Evolutionary conservation across 2,329 filamentous ascomycete species (phyloP), one percentile per base, ranked within the genome.

Genomic region (Graphilbum fragrans): DNA sequence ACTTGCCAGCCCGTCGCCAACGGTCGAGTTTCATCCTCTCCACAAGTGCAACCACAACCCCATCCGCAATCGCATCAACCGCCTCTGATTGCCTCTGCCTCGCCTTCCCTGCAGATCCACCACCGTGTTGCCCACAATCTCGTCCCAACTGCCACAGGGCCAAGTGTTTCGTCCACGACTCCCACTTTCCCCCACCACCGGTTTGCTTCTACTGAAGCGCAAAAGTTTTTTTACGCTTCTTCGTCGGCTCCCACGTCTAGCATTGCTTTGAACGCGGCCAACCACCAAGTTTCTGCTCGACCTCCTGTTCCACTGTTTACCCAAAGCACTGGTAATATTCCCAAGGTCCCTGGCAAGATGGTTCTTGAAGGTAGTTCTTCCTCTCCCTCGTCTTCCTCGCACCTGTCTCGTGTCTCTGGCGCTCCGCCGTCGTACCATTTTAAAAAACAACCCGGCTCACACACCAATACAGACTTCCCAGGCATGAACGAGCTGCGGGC

Each of bases 291-390:
- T 55, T 57, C 62, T 50, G 59, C 64, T 54, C 72, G 79, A 55
- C 82, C 82, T 40, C 81, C 80, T 54, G 81, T 86, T 52, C 82
- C 82, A 47, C 65, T 84, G 52, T 86, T 87, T 58, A 61, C 74
- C 5, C 75, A 79, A 60, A 72, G 66, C 55, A 67, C 65, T 25
- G 40, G 46, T 42, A 43, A 33, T 18, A 38, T 46, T 38, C 42
- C 46, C 27, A 41, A 41, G 21, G 33, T 42, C 2, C 18, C 39
- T 16, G 36, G 20, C 32, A 70, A 68, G 47, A 77, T 77, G 73
- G 69, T 70, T 62, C 57, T 69, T 44, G 59, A 67, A 70, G 73
- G 73, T 77, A 73, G 57, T 54, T 38, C 14, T 20, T 18, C 25
- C 8, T 29, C 25, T 14, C 8, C 14, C 25, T 29, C 25, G 8